Evolutionary conservation across 116 monocot genomes (phyloP).

Genomic region (Trichopus zeylanicus): DNA sequence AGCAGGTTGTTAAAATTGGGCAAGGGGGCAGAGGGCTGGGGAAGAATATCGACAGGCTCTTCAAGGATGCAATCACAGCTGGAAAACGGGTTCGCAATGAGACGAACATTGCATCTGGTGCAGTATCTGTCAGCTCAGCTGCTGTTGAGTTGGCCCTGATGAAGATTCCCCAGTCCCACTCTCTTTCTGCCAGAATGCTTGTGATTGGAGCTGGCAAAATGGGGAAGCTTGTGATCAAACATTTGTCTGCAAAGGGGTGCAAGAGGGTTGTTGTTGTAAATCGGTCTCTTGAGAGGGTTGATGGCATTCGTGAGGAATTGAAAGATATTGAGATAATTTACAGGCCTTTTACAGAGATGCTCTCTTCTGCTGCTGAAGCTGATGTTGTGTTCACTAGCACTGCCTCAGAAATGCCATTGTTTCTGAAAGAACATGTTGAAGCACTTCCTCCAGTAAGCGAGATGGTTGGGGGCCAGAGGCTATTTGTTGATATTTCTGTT

Average conservation of each 20-base stretch:
- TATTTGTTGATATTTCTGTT: slow-evolving; percentile 76
- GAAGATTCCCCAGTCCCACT: slow-evolving; percentile 62
- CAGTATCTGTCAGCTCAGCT: slow-evolving; percentile 97
- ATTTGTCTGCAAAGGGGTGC: slow-evolving; percentile 87
- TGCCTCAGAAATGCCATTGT: slow-evolving; percentile 77
- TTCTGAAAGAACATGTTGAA: slow-evolving; percentile 72
- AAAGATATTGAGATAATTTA: slow-evolving; percentile 76
- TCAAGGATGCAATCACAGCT: slow-evolving; percentile 90
- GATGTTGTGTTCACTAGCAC: slow-evolving; percentile 98
- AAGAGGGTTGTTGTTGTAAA: slow-evolving; percentile 76
- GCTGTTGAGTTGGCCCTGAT: slow-evolving; percentile 93
- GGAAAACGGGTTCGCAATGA: slow-evolving; percentile 86
- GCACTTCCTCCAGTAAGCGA: slow-evolving; percentile 44
- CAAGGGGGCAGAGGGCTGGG: slow-evolving; percentile 70
- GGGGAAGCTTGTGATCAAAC: slow-evolving; percentile 96
- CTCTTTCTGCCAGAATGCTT: slow-evolving; percentile 66
- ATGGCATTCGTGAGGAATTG: slow-evolving; percentile 67
- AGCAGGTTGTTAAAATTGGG: slow-evolving; percentile 83
- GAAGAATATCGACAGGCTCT: slow-evolving; percentile 90
- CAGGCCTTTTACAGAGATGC: slow-evolving; percentile 71
- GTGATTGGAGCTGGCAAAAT: slow-evolving; percentile 97
- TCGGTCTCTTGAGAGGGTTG: slow-evolving; percentile 63
- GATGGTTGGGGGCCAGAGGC: slow-evolving; percentile 43
- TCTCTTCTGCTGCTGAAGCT: slow-evolving; percentile 70
- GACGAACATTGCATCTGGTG: slow-evolving; percentile 91